Evolutionary conservation across 2,329 filamentous ascomycete species (phyloP).

Genomic region (Aschersonia sp.): DNA sequence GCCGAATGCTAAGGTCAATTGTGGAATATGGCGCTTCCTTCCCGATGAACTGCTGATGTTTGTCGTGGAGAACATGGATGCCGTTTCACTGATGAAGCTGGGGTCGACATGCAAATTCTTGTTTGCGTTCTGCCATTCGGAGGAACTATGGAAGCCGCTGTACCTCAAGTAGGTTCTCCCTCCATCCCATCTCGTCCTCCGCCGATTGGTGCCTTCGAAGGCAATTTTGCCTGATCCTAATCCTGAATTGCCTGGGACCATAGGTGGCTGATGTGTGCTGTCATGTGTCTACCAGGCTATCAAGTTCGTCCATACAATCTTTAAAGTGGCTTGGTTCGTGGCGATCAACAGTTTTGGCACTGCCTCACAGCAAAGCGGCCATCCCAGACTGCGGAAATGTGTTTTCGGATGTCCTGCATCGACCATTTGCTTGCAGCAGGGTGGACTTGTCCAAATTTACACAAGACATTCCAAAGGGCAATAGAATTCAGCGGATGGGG

Average conservation of each 20-base stretch:
- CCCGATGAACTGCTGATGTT: conserved; percentile 71
- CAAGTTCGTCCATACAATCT: conserved; percentile 15
- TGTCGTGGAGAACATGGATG: conserved; percentile 62
- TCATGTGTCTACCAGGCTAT: conserved; percentile 8
- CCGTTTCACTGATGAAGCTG: conserved; percentile 44
- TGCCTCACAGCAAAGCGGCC: conserved; percentile 34
- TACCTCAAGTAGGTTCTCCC: conserved; percentile 62
- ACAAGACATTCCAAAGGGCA: conserved; percentile 54
- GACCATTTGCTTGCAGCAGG: conserved; percentile 81
- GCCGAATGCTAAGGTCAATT: conserved; percentile 49
- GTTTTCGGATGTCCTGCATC: conserved; percentile 81
- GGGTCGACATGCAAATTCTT: conserved; percentile 73
- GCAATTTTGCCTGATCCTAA: neutral
- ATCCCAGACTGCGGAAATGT: conserved; percentile 60
- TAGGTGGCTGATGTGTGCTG: no score
- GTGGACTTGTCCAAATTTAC: conserved; percentile 53
- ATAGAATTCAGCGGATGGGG: conserved; percentile 56
- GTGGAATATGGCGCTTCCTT: conserved; percentile 51
- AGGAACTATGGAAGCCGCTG: conserved; percentile 80
- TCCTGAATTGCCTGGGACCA: neutral
- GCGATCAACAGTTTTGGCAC: conserved; percentile 61
- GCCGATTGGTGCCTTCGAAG: neutral
- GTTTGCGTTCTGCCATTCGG: conserved; percentile 69
- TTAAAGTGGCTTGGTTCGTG: conserved; percentile 65
- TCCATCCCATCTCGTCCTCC: neutral